Conservation (phyloP, 768 basidiomycete genomes). For the Tulasnella calospora region DNA sequence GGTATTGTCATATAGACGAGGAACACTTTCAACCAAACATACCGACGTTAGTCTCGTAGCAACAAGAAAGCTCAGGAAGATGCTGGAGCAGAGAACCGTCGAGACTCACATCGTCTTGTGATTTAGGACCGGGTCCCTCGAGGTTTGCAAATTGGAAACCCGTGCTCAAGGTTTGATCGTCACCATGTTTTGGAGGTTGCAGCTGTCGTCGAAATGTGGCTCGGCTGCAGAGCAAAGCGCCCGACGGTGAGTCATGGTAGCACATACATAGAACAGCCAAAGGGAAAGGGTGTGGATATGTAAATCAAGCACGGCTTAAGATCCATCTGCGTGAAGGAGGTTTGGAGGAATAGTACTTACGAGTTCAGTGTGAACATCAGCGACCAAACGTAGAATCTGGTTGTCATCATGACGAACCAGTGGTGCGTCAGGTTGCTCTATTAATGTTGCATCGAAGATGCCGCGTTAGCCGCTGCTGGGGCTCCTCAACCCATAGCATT, state of each 20-base stretch:
- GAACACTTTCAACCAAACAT: no score
- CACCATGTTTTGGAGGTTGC: not conserved
- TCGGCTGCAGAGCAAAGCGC: not conserved
- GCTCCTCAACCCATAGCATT: no score
- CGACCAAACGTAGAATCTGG: not conserved
- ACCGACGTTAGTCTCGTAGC: not conserved
- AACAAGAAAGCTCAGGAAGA: not conserved
- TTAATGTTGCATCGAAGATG: no score
- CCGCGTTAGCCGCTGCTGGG: not conserved
- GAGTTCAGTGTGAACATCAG: conserved; percentile 16
- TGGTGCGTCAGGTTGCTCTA: not conserved
- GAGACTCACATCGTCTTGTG: not conserved
- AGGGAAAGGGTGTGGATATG: not conserved
- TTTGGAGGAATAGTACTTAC: not conserved
- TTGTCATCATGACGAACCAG: not conserved
- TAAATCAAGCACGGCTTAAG: not conserved
- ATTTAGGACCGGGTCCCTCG: not conserved
- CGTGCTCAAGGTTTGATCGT: not conserved
- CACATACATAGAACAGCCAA: not conserved
- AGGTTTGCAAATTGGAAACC: not conserved
- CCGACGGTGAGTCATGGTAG: not conserved
- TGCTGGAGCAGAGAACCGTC: not conserved
- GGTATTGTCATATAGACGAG: not conserved
- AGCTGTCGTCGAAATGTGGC: not conserved
- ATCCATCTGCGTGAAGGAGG: not conserved